These are phyloP conservation scores for Fusarium humuli DNA, from an alignment of 2,329 filamentous ascomycete genomes.

Conservation along the genomic window DNA sequence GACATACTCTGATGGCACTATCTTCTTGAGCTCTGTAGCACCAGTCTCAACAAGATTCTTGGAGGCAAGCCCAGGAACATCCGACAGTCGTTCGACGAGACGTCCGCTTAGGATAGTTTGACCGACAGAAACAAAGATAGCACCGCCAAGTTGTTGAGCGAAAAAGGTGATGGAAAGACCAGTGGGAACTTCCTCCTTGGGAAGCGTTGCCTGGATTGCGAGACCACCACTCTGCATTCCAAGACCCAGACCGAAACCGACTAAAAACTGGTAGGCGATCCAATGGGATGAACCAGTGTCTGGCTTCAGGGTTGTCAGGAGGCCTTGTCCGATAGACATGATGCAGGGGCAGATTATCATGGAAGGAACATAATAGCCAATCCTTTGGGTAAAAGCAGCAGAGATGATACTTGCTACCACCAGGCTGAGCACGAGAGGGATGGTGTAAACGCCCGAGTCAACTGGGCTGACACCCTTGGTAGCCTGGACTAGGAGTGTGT, in stretches of 20 bases:
- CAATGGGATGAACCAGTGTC: conserved; percentile 62
- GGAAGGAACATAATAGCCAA: conserved; percentile 70
- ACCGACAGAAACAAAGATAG: conserved; percentile 68
- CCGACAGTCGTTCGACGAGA: conserved; percentile 54
- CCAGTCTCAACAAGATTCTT: conserved; percentile 59
- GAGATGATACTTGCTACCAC: conserved; percentile 63
- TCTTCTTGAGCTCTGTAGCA: conserved; percentile 69
- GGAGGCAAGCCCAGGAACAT: conserved; percentile 58
- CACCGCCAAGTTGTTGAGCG: conserved; percentile 68
- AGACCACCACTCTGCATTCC: conserved; percentile 69
- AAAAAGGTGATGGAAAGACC: conserved; percentile 69
- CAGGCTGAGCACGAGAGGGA: conserved; percentile 67
- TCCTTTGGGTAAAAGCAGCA: conserved; percentile 61
- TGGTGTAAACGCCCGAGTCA: conserved; percentile 67
- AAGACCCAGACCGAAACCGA: conserved; percentile 69
- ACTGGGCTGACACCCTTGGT: conserved; percentile 64
- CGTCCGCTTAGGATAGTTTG: conserved; percentile 65
- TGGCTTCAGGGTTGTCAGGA: conserved; percentile 67
- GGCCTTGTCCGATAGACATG: conserved; percentile 65
- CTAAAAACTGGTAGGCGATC: conserved; percentile 70
- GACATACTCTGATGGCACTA: conserved; percentile 63
- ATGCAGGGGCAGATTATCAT: conserved; percentile 65
- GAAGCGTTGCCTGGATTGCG: conserved; percentile 66
- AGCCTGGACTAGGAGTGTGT: conserved; percentile 61
- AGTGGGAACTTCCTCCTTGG: conserved; percentile 63